These are phyloP conservation scores for Sarcodon aspratus DNA, from an alignment of 768 basidiomycete genomes.

Conservation along the genomic window DNA sequence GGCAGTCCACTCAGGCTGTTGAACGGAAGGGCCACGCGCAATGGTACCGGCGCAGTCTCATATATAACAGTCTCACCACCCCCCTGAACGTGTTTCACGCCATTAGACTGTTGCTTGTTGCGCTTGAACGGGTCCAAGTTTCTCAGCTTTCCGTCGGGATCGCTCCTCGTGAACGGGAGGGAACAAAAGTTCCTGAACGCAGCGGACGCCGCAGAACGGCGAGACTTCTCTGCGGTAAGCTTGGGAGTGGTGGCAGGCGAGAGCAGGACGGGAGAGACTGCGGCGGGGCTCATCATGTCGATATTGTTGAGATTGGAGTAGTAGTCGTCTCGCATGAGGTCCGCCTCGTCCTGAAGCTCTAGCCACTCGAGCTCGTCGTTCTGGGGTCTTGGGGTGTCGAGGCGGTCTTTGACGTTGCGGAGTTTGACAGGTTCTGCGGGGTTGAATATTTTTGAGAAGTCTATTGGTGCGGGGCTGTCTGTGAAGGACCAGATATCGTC, in stretches of 20 bases:
- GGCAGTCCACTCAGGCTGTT: no score
- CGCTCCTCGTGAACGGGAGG: not conserved
- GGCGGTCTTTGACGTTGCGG: no score
- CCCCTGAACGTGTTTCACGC: no score
- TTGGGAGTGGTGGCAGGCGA: not conserved
- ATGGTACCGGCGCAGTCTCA: no score
- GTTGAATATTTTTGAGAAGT: no score
- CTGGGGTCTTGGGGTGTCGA: not conserved
- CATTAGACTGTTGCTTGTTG: no score
- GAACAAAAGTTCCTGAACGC: not conserved
- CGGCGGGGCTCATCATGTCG: not conserved
- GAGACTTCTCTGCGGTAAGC: not conserved
- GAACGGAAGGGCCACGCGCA: no score
- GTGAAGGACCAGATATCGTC: no score
- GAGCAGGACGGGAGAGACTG: not conserved
- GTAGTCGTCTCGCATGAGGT: not conserved
- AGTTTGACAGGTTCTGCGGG: no score
- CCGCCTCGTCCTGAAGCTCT: not conserved
- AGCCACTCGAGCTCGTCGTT: not conserved
- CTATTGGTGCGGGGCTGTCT: no score
- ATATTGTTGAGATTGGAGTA: not conserved
- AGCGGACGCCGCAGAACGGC: not conserved
- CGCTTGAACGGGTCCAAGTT: no score
- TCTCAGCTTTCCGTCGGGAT: not conserved
- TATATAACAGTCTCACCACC: no score